These are phyloP conservation scores for Trapa bicornis DNA, from an alignment of 345 rosid species.

Conservation along the genomic window DNA sequence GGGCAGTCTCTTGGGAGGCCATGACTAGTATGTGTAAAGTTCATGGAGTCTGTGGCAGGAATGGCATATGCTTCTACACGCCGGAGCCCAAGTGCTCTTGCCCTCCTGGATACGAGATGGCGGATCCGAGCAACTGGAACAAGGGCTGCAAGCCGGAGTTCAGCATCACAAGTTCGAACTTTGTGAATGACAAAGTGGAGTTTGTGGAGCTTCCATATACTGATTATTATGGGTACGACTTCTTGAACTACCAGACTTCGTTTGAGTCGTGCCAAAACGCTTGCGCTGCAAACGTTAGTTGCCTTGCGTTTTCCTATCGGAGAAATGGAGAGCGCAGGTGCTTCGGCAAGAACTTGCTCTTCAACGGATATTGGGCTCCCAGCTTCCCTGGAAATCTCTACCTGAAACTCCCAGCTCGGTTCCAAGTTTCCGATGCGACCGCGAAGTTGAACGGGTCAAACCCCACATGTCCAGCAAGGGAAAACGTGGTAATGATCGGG, in stretches of 20 bases:
- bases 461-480: conserved; percentile 2
- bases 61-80: conserved; percentile 3
- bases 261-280: conserved; percentile 18
- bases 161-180: conserved; percentile 11
- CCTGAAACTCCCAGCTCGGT: conserved; percentile 19
- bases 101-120: conserved; percentile 27
- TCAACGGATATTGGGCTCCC: conserved; percentile 22
- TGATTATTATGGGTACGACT: conserved; percentile 2
- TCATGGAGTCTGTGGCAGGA: conserved; percentile 24
- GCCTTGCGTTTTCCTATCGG: conserved; percentile 27
- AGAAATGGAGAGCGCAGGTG: conserved; percentile 13
- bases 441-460: conserved; percentile 1
- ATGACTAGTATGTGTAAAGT: too few species aligned
- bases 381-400: conserved; percentile 11
- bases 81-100: conserved; percentile 9
- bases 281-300: conserved; percentile 7
- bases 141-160: conserved; percentile 36
- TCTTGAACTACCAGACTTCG: not conserved
- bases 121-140: conserved; percentile 22
- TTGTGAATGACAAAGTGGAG: conserved; percentile 2
- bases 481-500: not conserved
- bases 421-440: not conserved
- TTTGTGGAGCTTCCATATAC: conserved; percentile 16
- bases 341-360: conserved; percentile 17
- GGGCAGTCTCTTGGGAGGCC: too few species aligned